Conservation (phyloP, 2,329 filamentous ascomycete species). For the Pyrenophora graminea region DNA sequence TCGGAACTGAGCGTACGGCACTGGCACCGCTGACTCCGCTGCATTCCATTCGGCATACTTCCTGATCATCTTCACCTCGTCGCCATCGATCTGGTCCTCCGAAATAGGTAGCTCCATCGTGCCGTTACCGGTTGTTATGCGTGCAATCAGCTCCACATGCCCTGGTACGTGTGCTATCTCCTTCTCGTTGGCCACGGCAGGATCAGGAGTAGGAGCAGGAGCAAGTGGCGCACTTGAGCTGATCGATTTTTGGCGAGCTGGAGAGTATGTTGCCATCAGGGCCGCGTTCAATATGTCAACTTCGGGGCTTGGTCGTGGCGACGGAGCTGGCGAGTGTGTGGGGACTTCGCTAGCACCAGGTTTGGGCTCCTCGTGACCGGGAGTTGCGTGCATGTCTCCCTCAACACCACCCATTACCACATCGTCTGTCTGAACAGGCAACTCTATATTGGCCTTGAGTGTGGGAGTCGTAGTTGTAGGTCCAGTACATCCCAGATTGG, state of each 20-base stretch:
- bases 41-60: constrained; percentile 16
- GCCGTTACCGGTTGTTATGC: constrained; percentile 6
- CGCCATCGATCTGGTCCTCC: constrained; percentile 2
- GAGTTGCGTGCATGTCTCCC: not conserved
- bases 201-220: not conserved
- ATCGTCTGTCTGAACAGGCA: not conserved
- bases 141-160: constrained; percentile 10
- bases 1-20: constrained; percentile 10
- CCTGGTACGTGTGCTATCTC: not conserved
- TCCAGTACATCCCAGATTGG: not conserved
- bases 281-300: not conserved
- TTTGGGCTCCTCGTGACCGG: not conserved
- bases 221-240: not conserved
- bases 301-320: too few species aligned
- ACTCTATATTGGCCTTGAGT: too few species aligned
- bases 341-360: not conserved
- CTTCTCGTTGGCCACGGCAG: not conserved
- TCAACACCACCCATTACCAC: not conserved
- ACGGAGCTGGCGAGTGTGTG: not conserved
- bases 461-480: not conserved
- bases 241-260: not conserved
- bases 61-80: constrained; percentile 7
- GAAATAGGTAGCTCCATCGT: constrained; percentile 10
- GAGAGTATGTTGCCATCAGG: not conserved
- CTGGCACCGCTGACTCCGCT: not conserved